A percentile compares a stretch with the other conserved stretches of the same genome.
Conservation (phyloP, 2,329 filamentous ascomycete species). For the Chalara sp. region DNA sequence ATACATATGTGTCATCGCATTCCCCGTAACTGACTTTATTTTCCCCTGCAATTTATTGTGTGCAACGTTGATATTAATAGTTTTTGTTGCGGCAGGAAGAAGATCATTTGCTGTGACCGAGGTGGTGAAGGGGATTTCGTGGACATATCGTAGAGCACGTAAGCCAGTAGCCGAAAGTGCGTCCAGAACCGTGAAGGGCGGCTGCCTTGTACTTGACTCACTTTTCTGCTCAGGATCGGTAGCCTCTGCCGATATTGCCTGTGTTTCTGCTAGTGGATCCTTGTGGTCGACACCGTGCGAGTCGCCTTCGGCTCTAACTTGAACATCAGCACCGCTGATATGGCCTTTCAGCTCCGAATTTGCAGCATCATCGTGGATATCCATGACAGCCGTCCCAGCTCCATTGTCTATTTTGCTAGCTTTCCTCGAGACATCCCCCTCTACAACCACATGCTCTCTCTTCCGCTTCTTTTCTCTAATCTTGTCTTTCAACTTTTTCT, state of each 20-base stretch:
- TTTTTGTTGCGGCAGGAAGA: conserved; percentile 66
- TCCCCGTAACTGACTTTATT: conserved; percentile 68
- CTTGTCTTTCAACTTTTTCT: conserved; percentile 26
- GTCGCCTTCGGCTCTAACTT: background rate
- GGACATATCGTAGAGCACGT: conserved; percentile 82
- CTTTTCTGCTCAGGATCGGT: background rate
- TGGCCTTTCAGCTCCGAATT: background rate
- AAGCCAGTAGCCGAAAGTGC: conserved; percentile 91
- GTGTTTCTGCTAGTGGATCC: background rate
- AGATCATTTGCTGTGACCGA: conserved; percentile 86
- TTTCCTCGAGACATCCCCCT: conserved; percentile 28
- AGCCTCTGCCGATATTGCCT: background rate
- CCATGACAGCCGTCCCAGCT: background rate
- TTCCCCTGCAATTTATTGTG: conserved; percentile 71
- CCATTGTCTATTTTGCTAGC: conserved; percentile 24
- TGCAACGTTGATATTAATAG: conserved; percentile 76
- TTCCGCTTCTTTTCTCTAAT: conserved; percentile 42
- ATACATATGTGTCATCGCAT: conserved; percentile 93
- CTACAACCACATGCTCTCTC: conserved; percentile 27
- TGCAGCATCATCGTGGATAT: background rate
- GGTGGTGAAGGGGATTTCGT: conserved; percentile 81
- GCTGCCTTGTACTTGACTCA: conserved; percentile 2
- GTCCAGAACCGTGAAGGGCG: conserved; percentile 77
- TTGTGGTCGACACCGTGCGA: background rate
- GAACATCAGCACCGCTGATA: background rate